Base-by-base conservation (phyloP, 306 rosid genomes). In the Carpinus fangiana region DNA sequence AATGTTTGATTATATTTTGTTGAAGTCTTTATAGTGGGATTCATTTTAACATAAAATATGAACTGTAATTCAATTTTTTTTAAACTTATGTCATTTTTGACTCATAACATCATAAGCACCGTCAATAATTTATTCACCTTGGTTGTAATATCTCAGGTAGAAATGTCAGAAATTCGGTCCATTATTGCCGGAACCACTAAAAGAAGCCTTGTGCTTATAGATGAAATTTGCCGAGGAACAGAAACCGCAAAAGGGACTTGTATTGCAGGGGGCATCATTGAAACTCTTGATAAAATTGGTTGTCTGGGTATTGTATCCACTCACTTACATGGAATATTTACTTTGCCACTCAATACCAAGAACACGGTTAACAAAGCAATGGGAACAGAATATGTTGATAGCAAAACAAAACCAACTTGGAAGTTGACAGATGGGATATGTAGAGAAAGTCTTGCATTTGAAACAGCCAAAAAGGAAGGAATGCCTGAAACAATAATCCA, bases 211-310 rank as follows among this genome's bases (percentile, higher is more conserved):
- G 93, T 95, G 76, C 98, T 95, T 78, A 78, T 95, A 72, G 98
- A 95, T 82, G 98, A 95, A 88, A 92, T 95, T 74, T 95, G 98
- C 81, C 89, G 98, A 41, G 98, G 98, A 84, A 95, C 98, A 79
- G 98, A 95, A 84, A 92, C 97, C 17, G 95, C 93, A 3, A 95
- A 95, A 83, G 98, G 98, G 60, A 95, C 98, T 75, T 95, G 98
- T 73, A 92, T 95, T 59, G 98, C 98, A 6, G 98, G 98, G 70
- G 90, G 98, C 84, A 86, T 95, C 68, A 76, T 91, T 77, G 98
- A 95, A 90, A 81, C 87, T 78, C 92, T 95, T 54, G 97, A 95
- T 83, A 59, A 65, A 52, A 79, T 87, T 70, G 98, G 97, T 34
- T 92, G 98, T 79, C 84, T 95, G 12, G 98, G 98, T 73, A 90